Evolutionary conservation across 75 land plant species (phyloP), one percentile per base, ranked within the genome.

Genomic region (Larix kaempferi): DNA sequence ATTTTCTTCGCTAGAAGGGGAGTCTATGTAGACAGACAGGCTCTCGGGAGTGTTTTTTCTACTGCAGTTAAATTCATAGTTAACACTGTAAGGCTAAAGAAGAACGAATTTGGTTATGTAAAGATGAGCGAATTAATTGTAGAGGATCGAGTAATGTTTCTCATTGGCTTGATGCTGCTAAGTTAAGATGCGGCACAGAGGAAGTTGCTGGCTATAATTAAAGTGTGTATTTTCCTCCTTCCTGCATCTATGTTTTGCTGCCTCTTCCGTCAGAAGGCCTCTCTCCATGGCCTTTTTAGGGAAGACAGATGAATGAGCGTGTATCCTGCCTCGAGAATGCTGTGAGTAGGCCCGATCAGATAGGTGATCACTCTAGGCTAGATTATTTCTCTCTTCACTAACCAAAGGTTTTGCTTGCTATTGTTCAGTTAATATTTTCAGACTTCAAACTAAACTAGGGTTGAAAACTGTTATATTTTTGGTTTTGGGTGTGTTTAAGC

Each of bases 391-490:
- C 82, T 82, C 78, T 83, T 26, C 61, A 17, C 61, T 83, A 17
- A 6, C 80, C 57, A 77, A 75, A 17, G 78, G 80, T 58, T 58
- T 83, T 23, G 78, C 71, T 62, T 83, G 63, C 59, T 83, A 8
- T 56, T 83, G 44, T 79, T 82, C 3, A 71, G 83, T 4, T 75
- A 78, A 2, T 13, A 76, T 25, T 83, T 80, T 56, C 76, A 75
- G 76, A 41, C 78, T n/a, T 73, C 80, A 5, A 4, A 41, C 6
- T 41, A 41, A 41, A 6, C 76, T 69, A 35, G 82, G 77, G 59
- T 82, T 80, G 60, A 82, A 83, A 76, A 59, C 82, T 15, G 76
- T 82, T 4, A 80, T 76, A 54, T 83, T 82, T 82, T 78, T 80
- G 17, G 80, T 83, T 52, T 41, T 2, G 6, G 6, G 6, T 41